Percentiles rank a stretch among this genome's conserved stretches.
phyloP scores from a whole-genome alignment of 441 rosid species.

The Biscutella auriculata region DNA sequence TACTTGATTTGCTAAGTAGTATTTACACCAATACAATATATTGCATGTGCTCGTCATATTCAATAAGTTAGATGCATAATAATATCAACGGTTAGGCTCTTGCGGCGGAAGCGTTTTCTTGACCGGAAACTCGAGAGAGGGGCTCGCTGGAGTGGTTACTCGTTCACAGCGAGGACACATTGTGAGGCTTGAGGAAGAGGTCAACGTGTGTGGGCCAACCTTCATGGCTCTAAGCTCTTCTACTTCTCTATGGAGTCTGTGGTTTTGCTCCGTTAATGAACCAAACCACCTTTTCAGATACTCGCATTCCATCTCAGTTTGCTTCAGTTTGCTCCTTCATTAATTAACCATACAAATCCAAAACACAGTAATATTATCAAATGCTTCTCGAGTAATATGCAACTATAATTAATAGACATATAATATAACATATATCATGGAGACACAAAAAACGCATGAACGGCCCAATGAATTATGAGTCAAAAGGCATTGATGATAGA shows the following conservation, averaged over 20 bases:
- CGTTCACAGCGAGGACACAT: constrained; percentile 95
- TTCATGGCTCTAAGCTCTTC: constrained; percentile 83
- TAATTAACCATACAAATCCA: too few species aligned
- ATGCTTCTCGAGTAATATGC: constrained; percentile 8
- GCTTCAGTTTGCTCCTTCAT: constrained; percentile 95
- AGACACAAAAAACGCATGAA: constrained; percentile 28
- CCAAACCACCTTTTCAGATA: constrained; percentile 90
- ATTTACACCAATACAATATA: too few species aligned
- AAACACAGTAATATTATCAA: not conserved
- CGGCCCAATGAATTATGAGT: constrained; percentile 37
- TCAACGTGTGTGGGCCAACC: constrained; percentile 52
- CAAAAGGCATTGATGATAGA: constrained; percentile 36
- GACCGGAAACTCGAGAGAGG: not conserved
- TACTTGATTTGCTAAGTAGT: too few species aligned
- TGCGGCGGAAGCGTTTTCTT: constrained; percentile 11
- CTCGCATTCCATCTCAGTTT: constrained; percentile 92
- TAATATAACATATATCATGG: not conserved
- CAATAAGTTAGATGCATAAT: not conserved
- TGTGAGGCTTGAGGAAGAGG: constrained; percentile 55
- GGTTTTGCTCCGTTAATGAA: constrained; percentile 76
- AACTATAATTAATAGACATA: constrained; percentile 4
- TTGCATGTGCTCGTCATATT: too few species aligned
- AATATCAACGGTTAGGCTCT: constrained; percentile 11
- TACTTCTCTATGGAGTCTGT: constrained; percentile 74
- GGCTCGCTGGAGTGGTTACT: constrained; percentile 34